Evolutionary conservation across 345 rosid species (phyloP), one percentile per base, ranked within the genome.

Genomic region (Pelargonium nanum): DNA sequence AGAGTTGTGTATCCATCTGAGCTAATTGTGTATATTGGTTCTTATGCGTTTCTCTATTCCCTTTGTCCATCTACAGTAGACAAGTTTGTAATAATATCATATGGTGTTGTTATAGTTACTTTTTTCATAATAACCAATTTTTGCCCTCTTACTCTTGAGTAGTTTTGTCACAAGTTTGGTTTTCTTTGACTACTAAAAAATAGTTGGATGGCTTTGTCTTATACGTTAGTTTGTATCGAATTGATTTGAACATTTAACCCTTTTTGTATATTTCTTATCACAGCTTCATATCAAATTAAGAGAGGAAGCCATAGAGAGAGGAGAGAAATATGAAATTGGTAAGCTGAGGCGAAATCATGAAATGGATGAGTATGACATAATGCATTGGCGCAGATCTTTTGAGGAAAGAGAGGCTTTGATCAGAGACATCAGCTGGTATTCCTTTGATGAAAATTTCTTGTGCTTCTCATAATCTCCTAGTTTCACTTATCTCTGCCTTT

Each of bases 321-420:
- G 95, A 58, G 91, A 86, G 69, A 65, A 69, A 22, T 85, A 92
- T 72, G 89, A 89, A 77, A 80, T 89, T 24, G 26, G 69, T 67
- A 76, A 83, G 74, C 77, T 92, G 65, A 82, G 78, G 70, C 75
- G 96, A 70, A 87, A 89, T 72, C 70, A 67, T 51, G 98, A 92
- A 72, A 89, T 92, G 98, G 98, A 92, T 64, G 97, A 87, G 74
- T 92, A 85, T 67, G 96, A 92, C 72, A 64, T 68, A 55, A 57
- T 89, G 57, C 98, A 92, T 59, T 92, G 95, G 96, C 86, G 80
- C 55, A 85, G 96, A 34, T 92, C 98, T 59, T 71, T 82, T 16
- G 95, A 87, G 71, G 98, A 92, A 84, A 85, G 98, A 70, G 98
- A 89, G 76, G 96, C 95, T 72, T 81, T 92, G 73, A 62, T 87